Evolutionary conservation across 2,329 filamentous ascomycete genomes (phyloP), one percentile per base, ranked within the genome.

Genomic region (Botrytis galanthina): DNA sequence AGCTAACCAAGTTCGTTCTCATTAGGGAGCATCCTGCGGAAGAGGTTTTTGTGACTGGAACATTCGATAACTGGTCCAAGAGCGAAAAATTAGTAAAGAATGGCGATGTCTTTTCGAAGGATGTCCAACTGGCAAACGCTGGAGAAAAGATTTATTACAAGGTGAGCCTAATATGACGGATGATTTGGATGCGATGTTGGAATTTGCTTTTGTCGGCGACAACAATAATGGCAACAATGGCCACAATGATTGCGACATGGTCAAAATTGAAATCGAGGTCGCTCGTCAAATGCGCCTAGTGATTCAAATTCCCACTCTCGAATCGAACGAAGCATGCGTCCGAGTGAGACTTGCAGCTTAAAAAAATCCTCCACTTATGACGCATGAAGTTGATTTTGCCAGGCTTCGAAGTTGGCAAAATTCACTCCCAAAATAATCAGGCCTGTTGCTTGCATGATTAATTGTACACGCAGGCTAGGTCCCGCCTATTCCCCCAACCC

Each of bases 41-140:
- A 81, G 88, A 91, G 78, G 95, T 98, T 82, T 95, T 92, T 83
- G 96, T 98, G 79, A 98, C 95, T 59, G 96, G 96, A 82, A 95
- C 93, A 76, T 98, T 98, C 82, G 95, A 98, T 84, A 88, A 93
- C 85, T 99, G 96, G 96, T 88, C 88, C 78, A 95, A 96, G 87
- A 94, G 90, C 73, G 89, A 95, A 82, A 89, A 92, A 85, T 88
- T 99, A 73, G 90, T 94, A 66, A 94, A 93, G 84, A 87, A 90
- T 59, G 92, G 88, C 81, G 86, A 90, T 76, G 79, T 87, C 79
- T 97, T 97, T 83, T 87, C 92, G 83, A 97, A 97, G 86, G 89
- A 89, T 48, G 94, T 99, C 74, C 85, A 89, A 71, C 86, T 98
- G 48, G 86, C 91, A 68, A 85, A 89, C 72, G 84, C 86, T 26